Percentiles rank a stretch among this genome's conserved stretches.
phyloP scores from a whole-genome alignment of 1,139 yeast genomes.

The Yamadazyma sp. region DNA sequence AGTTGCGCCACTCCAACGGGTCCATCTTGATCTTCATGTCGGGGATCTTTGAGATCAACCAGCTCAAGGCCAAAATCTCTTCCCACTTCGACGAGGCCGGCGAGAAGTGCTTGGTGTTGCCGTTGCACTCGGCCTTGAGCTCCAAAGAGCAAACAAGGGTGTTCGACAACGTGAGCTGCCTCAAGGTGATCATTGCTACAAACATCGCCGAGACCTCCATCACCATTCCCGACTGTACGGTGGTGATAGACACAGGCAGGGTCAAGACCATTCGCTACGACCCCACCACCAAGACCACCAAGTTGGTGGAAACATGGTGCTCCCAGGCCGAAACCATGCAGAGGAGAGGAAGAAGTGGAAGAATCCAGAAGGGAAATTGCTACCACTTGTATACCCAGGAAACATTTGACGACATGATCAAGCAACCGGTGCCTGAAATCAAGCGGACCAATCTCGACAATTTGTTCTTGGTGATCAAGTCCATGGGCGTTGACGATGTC shows the following conservation, averaged over 20 bases:
- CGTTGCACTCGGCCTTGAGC: constrained; percentile 84
- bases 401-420: constrained; percentile 58
- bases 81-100: constrained; percentile 15
- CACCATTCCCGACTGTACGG: constrained; percentile 92
- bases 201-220: constrained; percentile 88
- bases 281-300: constrained; percentile 63
- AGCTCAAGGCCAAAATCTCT: constrained; percentile 28
- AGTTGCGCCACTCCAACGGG: constrained; percentile 55
- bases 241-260: constrained; percentile 84
- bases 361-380: constrained; percentile 81
- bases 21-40: constrained; percentile 85
- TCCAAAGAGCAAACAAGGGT: constrained; percentile 81
- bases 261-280: constrained; percentile 79
- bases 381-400: constrained; percentile 74
- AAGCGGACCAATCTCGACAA: constrained; percentile 81
- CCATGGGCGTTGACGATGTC: constrained; percentile 83
- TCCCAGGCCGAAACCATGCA: constrained; percentile 91
- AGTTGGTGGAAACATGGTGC: constrained; percentile 79
- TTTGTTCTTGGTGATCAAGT: constrained; percentile 75
- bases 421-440: constrained; percentile 86
- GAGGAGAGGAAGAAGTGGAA: constrained; percentile 98
- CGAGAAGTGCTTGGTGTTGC: constrained; percentile 51
- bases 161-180: constrained; percentile 50
- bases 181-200: constrained; percentile 89
- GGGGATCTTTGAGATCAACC: constrained; percentile 84